phyloP scores from a whole-genome alignment of 768 basidiomycete species.

The Russula sp. region DNA sequence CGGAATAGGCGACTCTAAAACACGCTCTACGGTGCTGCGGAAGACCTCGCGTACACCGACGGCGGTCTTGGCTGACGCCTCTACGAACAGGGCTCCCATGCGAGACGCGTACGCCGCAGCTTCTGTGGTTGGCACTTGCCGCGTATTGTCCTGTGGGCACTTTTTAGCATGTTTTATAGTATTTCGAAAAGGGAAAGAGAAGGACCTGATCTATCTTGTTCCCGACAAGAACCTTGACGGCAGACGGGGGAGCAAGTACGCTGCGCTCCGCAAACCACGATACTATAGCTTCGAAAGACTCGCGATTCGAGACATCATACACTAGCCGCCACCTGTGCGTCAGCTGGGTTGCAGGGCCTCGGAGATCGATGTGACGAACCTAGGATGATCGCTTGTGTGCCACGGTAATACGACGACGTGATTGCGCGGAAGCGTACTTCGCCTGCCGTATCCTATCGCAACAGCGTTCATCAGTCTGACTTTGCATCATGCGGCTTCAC shows the following conservation, averaged over 20 bases:
- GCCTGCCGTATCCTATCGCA: conserved; percentile 77
- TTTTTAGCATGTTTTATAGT: too few species aligned
- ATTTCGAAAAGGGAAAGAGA: too few species aligned
- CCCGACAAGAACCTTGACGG: conserved; percentile 91
- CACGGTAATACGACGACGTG: conserved; percentile 90
- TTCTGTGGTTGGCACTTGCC: conserved; percentile 75
- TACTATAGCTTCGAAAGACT: conserved; percentile 86
- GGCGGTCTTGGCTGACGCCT: conserved; percentile 87
- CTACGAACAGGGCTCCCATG: conserved; percentile 80
- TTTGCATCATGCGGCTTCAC: too few species aligned
- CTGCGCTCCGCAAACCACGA: conserved; percentile 90
- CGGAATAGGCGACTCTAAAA: too few species aligned
- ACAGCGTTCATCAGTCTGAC: background rate
- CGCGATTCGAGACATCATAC: conserved; percentile 89
- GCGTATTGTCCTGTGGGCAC: conserved; percentile 62
- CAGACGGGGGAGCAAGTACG: conserved; percentile 75
- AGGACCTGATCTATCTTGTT: conserved; percentile 64
- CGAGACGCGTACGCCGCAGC: conserved; percentile 74
- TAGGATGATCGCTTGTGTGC: conserved; percentile 74
- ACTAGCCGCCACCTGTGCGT: conserved; percentile 38
- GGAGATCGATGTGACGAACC: conserved; percentile 32
- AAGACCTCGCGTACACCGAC: conserved; percentile 74
- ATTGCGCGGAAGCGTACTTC: conserved; percentile 95
- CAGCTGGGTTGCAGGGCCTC: too few species aligned
- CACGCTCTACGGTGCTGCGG: conserved; percentile 61